Evolutionary conservation across 2,329 filamentous ascomycete species (phyloP).

Genomic region (Juglanconis sp.): DNA sequence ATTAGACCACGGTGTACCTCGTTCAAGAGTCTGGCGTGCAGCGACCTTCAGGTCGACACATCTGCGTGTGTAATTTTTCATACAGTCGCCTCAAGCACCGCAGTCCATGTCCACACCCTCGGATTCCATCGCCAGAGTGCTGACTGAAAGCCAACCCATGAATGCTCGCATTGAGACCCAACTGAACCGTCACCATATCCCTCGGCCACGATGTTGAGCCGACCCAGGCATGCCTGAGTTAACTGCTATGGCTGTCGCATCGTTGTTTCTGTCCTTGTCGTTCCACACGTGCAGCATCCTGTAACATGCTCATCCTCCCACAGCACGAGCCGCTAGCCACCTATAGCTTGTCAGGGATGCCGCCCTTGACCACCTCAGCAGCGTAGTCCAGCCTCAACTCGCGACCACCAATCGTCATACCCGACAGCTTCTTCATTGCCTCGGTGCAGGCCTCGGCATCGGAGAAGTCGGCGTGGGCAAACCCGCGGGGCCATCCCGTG

Average conservation of each 20-base stretch:
- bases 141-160: neutral
- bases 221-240: neutral
- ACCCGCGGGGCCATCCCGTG: constrained; percentile 78
- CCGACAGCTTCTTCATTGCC: constrained; percentile 54
- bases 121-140: neutral
- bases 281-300: neutral
- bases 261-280: neutral
- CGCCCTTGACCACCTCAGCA: constrained; percentile 14
- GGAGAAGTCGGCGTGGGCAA: constrained; percentile 78
- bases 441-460: constrained; percentile 62
- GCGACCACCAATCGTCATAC: constrained; percentile 63
- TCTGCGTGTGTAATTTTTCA: constrained; percentile 10
- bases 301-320: neutral
- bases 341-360: neutral
- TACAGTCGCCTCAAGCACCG: neutral
- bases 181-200: neutral
- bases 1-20: neutral
- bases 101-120: neutral
- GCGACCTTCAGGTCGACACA: constrained; percentile 1
- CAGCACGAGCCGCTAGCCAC: neutral
- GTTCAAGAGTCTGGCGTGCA: neutral
- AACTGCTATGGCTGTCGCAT: neutral
- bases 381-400: constrained; percentile 65
- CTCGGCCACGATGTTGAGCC: neutral
- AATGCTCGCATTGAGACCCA: neutral